A percentile compares a stretch with the other conserved stretches of the same genome.
Conservation (phyloP, 768 basidiomycete genomes). For the Amanita subjunquillea region DNA sequence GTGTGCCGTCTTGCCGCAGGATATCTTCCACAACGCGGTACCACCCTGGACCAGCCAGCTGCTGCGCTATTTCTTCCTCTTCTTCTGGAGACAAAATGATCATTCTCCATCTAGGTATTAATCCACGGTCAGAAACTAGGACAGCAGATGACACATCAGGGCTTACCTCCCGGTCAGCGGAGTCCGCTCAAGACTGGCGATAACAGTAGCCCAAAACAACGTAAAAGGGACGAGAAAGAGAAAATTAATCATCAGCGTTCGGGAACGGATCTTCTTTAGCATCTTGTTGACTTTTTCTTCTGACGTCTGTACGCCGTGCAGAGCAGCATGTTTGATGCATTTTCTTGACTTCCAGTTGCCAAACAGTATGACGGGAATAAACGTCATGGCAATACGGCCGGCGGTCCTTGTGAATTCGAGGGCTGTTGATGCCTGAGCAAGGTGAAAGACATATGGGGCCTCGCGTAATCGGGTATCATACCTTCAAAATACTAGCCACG, state of each 20-base stretch:
- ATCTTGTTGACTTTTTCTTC: conserved; percentile 41
- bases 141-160: neutral
- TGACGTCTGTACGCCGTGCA: conserved; percentile 38
- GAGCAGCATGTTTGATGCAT: conserved; percentile 38
- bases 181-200: conserved; percentile 68
- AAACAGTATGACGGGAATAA: conserved; percentile 60
- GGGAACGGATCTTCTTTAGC: conserved; percentile 36
- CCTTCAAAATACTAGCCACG: conserved; percentile 58
- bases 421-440: conserved; percentile 57
- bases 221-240: conserved; percentile 51
- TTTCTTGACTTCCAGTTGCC: conserved; percentile 43
- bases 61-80: conserved; percentile 79
- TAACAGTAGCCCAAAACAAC: conserved; percentile 57
- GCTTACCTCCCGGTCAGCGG: conserved; percentile 80
- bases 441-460: neutral
- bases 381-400: conserved; percentile 62
- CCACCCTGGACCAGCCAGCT: conserved; percentile 82
- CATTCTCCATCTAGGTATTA: conserved; percentile 62
- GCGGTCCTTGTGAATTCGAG: conserved; percentile 63
- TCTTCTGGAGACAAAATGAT: conserved; percentile 89
- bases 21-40: conserved; percentile 75
- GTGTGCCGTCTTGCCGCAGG: conserved; percentile 52
- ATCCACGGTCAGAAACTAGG: neutral
- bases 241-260: conserved; percentile 39
- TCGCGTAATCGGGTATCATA: conserved; percentile 14